Evolutionary conservation across 139 green algal species (phyloP).

Genomic region (Spirogloea muscicola): DNA sequence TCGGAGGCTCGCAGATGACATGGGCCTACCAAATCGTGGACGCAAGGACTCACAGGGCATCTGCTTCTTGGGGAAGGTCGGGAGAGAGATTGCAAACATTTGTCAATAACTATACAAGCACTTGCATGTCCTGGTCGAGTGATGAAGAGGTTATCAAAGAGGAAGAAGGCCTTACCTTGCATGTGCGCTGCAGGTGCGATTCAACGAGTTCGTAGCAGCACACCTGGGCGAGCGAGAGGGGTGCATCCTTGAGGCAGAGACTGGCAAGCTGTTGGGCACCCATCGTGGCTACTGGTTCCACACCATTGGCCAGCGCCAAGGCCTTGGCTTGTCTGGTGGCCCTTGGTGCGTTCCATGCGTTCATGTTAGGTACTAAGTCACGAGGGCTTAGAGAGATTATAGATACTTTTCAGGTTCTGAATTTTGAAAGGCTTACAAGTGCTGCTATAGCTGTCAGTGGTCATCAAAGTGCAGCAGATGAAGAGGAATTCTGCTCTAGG

Average conservation of each 20-base stretch:
- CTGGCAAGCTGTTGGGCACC: slow-evolving; percentile 59
- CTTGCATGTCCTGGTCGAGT: not conserved
- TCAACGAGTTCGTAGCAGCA: slow-evolving; percentile 64
- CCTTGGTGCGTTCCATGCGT: slow-evolving; percentile 79
- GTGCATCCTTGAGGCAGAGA: slow-evolving; percentile 80
- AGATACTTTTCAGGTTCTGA: too few species aligned
- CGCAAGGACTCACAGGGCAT: slow-evolving; percentile 96
- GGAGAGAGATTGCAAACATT: too few species aligned
- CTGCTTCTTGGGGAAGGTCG: slow-evolving; percentile 99
- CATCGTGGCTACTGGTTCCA: slow-evolving; percentile 93
- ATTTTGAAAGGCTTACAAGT: too few species aligned
- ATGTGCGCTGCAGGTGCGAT: slow-evolving; percentile 42
- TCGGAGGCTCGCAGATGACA: slow-evolving; percentile 51
- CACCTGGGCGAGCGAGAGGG: slow-evolving; percentile 88
- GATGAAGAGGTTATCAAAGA: slow-evolving; percentile 13
- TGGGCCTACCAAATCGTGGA: slow-evolving; percentile 72
- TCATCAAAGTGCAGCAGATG: too few species aligned
- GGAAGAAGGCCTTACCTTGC: not conserved
- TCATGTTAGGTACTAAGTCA: too few species aligned
- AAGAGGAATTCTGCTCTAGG: too few species aligned
- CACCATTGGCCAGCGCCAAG: slow-evolving; percentile 89
- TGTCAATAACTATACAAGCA: too few species aligned
- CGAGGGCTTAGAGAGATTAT: too few species aligned
- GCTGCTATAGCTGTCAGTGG: too few species aligned
- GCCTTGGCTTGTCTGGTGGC: slow-evolving; percentile 81